phyloP scores from a whole-genome alignment of 1,284 basidiomycete genomes.

The Fomes fomentarius region DNA sequence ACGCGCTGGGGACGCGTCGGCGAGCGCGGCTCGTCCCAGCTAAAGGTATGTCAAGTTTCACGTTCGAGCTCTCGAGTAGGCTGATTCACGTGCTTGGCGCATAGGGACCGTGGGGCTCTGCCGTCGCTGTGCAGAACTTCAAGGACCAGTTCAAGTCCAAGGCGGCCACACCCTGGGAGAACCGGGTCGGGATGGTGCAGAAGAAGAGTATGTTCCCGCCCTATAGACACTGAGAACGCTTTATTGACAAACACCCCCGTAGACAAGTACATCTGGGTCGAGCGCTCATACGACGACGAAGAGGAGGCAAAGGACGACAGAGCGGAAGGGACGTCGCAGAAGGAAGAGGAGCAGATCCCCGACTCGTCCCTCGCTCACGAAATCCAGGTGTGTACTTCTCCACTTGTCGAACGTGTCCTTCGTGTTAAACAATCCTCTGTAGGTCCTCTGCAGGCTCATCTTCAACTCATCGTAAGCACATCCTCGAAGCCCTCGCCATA shows the following conservation, averaged over 20 bases:
- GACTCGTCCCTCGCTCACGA: constrained; percentile 48
- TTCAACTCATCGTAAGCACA: constrained; percentile 51
- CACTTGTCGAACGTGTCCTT: not conserved
- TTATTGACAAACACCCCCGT: constrained; percentile 3
- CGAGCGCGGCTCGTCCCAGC: constrained; percentile 51
- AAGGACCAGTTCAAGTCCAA: constrained; percentile 66
- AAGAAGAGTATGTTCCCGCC: constrained; percentile 46
- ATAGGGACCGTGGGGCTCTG: constrained; percentile 40
- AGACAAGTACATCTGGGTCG: constrained; percentile 68
- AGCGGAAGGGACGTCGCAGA: constrained; percentile 33
- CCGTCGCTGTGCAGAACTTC: constrained; percentile 51
- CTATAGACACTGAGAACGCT: not conserved
- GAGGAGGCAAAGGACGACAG: constrained; percentile 39
- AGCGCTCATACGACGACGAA: constrained; percentile 54
- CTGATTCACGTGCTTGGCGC: too few relatives aligned
- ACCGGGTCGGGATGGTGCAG: constrained; percentile 55
- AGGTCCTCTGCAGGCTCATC: constrained; percentile 58
- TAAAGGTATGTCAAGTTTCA: constrained; percentile 52
- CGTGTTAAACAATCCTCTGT: not conserved
- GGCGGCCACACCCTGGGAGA: constrained; percentile 54
- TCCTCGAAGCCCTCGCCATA: not conserved
- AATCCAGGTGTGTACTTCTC: constrained; percentile 45
- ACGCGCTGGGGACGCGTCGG: constrained; percentile 69
- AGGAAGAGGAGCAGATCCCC: constrained; percentile 46
- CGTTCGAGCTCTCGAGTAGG: not conserved